Conservation (phyloP, 805 yeast genomes). For the Danielia oregonensis region DNA sequence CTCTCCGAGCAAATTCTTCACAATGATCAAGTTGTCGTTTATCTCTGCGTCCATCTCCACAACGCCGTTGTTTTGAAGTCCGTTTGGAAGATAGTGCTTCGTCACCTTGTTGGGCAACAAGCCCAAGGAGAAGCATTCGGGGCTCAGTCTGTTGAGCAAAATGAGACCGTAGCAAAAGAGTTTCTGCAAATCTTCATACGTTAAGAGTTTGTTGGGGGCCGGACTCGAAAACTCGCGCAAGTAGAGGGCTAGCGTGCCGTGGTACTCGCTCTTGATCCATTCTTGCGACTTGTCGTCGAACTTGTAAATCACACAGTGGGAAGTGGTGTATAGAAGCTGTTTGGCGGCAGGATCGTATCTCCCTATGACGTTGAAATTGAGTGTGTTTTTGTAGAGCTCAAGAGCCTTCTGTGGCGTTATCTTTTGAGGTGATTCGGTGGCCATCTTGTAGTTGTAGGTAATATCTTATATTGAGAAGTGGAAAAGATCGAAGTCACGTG, state of each 20-base stretch:
- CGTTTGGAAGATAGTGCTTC: slow-evolving; percentile 39
- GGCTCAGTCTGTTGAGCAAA: slow-evolving; percentile 61
- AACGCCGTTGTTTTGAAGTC: slow-evolving; percentile 25
- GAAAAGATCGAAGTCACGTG: not conserved
- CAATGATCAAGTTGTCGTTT: slow-evolving; percentile 65
- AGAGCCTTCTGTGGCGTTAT: slow-evolving; percentile 44
- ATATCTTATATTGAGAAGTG: no score
- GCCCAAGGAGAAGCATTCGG: slow-evolving; percentile 72
- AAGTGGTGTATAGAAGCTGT: slow-evolving; percentile 62
- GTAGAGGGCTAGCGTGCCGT: slow-evolving; percentile 68
- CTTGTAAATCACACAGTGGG: slow-evolving; percentile 69
- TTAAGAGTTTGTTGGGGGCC: slow-evolving; percentile 6
- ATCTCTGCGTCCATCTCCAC: slow-evolving; percentile 61
- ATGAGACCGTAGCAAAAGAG: slow-evolving; percentile 65
- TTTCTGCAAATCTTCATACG: slow-evolving; percentile 31
- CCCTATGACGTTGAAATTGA: slow-evolving; percentile 72
- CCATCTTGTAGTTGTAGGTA: slow-evolving; percentile 11
- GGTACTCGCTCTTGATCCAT: slow-evolving; percentile 69
- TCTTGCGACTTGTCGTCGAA: slow-evolving; percentile 54
- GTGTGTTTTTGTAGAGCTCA: slow-evolving; percentile 62
- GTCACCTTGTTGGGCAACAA: slow-evolving; percentile 54
- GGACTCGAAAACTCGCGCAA: slow-evolving; percentile 43
- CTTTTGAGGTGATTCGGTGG: slow-evolving; percentile 27
- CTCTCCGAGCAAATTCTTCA: slow-evolving; percentile 63
- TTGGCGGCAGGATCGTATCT: slow-evolving; percentile 72